Conservation (phyloP, 331 rosid species). For the Cydonia oblonga region DNA sequence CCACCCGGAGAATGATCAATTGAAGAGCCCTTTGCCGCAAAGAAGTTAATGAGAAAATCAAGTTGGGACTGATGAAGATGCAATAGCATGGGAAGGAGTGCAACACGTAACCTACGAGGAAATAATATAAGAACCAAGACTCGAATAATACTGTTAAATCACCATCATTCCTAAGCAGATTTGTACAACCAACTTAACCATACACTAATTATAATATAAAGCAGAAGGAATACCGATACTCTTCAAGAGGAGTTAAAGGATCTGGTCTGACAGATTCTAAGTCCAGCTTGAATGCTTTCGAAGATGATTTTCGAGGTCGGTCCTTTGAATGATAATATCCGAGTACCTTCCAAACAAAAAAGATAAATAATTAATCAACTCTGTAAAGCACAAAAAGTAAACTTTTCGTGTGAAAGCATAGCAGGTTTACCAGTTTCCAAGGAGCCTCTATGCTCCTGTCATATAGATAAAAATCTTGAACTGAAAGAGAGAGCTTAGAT, state of each 20-base stretch:
- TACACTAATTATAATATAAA: neutral
- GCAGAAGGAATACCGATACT: slow-evolving; percentile 54
- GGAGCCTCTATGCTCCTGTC: slow-evolving; percentile 81
- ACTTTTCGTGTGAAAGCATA: neutral
- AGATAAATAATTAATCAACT: slow-evolving; percentile 2
- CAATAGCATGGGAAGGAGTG: slow-evolving; percentile 52
- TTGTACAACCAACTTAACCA: neutral
- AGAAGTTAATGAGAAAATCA: slow-evolving; percentile 70
- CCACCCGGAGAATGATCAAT: slow-evolving; percentile 39
- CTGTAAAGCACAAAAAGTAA: slow-evolving; percentile 16
- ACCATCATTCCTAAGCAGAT: neutral
- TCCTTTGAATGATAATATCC: slow-evolving; percentile 76
- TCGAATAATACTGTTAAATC: neutral
- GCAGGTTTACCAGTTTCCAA: slow-evolving; percentile 69
- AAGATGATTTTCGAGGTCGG: slow-evolving; percentile 71
- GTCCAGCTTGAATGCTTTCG: slow-evolving; percentile 84
- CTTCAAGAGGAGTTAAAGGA: slow-evolving; percentile 91
- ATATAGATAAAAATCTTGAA: slow-evolving; percentile 63
- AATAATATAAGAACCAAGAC: neutral
- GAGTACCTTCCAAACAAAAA: slow-evolving; percentile 51
- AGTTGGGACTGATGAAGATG: slow-evolving; percentile 88
- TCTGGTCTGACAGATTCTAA: slow-evolving; percentile 95
- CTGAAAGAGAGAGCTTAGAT: slow-evolving; percentile 65
- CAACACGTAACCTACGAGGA: slow-evolving; percentile 51
- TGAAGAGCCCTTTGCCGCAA: slow-evolving; percentile 44